Percentiles rank a stretch among this genome's conserved stretches.
Evolutionary conservation across 306 rosid genomes (phyloP).

Genomic region (Crotalaria pallida): DNA sequence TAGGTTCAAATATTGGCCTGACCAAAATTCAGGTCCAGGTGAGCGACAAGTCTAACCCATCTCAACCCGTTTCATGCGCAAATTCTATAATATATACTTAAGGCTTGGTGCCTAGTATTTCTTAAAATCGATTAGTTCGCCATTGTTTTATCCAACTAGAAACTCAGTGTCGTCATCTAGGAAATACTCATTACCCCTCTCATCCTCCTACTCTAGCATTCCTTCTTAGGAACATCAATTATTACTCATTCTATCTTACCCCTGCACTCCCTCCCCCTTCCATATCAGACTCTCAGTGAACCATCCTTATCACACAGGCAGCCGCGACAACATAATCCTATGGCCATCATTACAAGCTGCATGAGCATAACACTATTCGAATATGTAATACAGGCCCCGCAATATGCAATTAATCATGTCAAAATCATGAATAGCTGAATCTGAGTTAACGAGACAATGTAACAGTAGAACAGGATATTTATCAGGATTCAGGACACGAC

Average conservation of each 20-base stretch:
- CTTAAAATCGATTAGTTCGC: not conserved
- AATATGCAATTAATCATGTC: not conserved
- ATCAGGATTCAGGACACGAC: not conserved
- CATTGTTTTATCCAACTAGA: not conserved
- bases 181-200: not conserved
- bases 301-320: not conserved
- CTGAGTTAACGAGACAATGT: conserved; percentile 4
- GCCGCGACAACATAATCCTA: not conserved
- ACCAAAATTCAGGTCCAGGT: no score
- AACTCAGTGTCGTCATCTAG: not conserved
- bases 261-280: not conserved
- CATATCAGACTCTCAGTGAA: not conserved
- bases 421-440: not conserved
- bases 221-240: not conserved
- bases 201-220: not conserved
- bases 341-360: not conserved
- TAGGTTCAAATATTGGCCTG: no score
- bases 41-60: no score
- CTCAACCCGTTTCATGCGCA: no score
- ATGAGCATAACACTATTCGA: not conserved
- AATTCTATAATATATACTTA: no score
- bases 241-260: not conserved
- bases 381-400: not conserved
- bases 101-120: no score
- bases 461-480: not conserved